These are phyloP conservation scores for Dactylonectria estremocensis DNA, from an alignment of 2,329 filamentous ascomycete species.

Conservation along the genomic window DNA sequence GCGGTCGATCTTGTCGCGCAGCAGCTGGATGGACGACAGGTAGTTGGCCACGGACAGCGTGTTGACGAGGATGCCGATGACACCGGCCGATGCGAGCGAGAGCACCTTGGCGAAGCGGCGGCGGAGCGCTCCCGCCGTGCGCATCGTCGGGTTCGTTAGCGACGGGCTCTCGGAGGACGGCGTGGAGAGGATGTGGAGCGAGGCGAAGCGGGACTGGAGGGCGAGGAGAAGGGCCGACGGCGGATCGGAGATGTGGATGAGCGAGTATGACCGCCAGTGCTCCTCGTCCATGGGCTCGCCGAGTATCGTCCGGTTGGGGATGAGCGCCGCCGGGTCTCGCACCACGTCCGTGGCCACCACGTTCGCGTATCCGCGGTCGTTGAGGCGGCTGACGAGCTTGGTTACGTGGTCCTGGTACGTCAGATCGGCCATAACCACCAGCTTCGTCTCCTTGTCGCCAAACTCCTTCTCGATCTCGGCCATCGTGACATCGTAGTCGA, in stretches of 20 bases:
- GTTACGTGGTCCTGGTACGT: conserved; percentile 85
- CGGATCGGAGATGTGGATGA: conserved; percentile 90
- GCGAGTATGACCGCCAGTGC: conserved; percentile 76
- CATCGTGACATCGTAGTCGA: conserved; percentile 73
- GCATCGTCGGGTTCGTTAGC: conserved; percentile 62
- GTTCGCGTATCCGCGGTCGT: conserved; percentile 76
- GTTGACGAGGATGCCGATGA: conserved; percentile 96
- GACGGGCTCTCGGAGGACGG: conserved; percentile 65
- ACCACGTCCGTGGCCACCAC: conserved; percentile 80
- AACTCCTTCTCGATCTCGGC: conserved; percentile 79
- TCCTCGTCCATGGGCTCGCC: conserved; percentile 57
- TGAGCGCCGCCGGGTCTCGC: conserved; percentile 82
- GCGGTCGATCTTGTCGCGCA: conserved; percentile 79
- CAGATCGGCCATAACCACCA: conserved; percentile 91
- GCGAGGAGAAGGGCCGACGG: conserved; percentile 88
- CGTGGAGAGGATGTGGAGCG: conserved; percentile 84
- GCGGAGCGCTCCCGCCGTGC: conserved; percentile 74
- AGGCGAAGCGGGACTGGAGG: conserved; percentile 84
- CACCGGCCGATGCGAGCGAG: conserved; percentile 82
- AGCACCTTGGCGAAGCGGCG: conserved; percentile 92
- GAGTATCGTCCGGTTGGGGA: conserved; percentile 86
- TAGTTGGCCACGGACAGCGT: conserved; percentile 95
- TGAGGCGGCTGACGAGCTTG: conserved; percentile 68
- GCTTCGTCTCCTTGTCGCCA: conserved; percentile 71
- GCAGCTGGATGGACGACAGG: conserved; percentile 81